Evolutionary conservation across 2,329 filamentous ascomycete species (phyloP), one percentile per base, ranked within the genome.

Genomic region (Sclerotinia trifoliorum): DNA sequence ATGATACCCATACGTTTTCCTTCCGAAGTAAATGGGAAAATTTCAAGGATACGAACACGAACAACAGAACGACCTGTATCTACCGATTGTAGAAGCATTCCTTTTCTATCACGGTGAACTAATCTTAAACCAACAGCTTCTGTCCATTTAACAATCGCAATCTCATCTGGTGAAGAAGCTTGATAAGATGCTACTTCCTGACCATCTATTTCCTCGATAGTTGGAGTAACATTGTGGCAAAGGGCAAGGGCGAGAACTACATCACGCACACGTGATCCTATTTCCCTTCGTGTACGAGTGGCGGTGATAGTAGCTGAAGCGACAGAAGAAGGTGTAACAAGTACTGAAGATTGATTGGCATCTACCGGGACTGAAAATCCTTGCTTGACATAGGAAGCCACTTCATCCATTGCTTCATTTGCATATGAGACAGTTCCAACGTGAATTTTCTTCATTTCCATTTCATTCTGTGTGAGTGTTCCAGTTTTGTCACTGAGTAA

Each of bases 361-460:
- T 83, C 81, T 7, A 81, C 79, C 51, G 82, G 81, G 52, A 83
- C 77, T 17, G 88, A 84, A 74, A 98, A 97, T 7, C 90, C 92
- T 78, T 97, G 94, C 71, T 86, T 88, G 63, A 99, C 86, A 77
- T 97, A 97, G 0, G 91, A 86, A 17, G 88, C 83, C 17, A 99
- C 95, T 80, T 99, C 96, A 74, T 98, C 95, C 95, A 99, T 99
- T 13, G 95, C 94, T 77, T 99, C 95, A 74, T 97, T 97, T 46
- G 94, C 95, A 76, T 99, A 99, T 1, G 94, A 98, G 1, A 98
- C 95, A 13, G 95, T 99, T 13, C 96, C 95, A 65, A 99, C 92
- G 76, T 99, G 96, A 7, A 99, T 94, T 80, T 99, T 99, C 78
- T 96, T 97, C 85, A 99, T 90, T 77, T 97, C 94, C 94, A 97